phyloP scores from a whole-genome alignment of 352 stramenopile species.

The Pythium brachiatum region DNA sequence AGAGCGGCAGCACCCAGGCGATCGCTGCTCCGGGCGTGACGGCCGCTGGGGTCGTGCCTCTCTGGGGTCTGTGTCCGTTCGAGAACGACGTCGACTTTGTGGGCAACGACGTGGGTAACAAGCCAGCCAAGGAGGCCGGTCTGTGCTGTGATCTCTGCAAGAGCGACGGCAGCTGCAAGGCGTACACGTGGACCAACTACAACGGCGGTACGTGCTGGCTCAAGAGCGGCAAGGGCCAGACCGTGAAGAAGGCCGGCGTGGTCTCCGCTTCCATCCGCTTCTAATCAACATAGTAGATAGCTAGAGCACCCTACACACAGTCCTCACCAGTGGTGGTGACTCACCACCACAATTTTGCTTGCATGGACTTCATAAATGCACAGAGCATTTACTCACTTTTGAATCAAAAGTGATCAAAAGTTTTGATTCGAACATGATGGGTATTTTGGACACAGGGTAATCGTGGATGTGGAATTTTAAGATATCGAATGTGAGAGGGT shows the following conservation, averaged over 20 bases:
- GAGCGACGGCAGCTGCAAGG: neutral
- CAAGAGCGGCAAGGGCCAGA: constrained; percentile 3
- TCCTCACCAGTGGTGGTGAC: no score
- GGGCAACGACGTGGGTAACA: neutral
- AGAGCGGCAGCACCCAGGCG: neutral
- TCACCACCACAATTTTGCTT: no score
- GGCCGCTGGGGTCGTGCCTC: neutral
- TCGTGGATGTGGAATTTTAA: no score
- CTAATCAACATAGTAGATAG: no score
- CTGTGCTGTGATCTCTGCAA: neutral
- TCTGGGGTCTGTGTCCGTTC: neutral
- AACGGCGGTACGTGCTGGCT: neutral
- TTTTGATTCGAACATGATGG: no score
- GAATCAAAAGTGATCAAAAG: no score
- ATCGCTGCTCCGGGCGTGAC: neutral
- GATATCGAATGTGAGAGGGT: neutral
- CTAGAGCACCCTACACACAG: no score
- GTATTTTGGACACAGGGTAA: no score
- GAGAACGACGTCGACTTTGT: neutral
- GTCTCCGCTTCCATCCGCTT: neutral
- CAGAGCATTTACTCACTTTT: no score
- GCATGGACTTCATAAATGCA: no score
- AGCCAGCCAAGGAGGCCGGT: neutral
- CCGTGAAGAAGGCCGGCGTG: neutral
- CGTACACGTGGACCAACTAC: no score